phyloP scores from a whole-genome alignment of 352 stramenopile genomes.

The Pythium myriotylum region DNA sequence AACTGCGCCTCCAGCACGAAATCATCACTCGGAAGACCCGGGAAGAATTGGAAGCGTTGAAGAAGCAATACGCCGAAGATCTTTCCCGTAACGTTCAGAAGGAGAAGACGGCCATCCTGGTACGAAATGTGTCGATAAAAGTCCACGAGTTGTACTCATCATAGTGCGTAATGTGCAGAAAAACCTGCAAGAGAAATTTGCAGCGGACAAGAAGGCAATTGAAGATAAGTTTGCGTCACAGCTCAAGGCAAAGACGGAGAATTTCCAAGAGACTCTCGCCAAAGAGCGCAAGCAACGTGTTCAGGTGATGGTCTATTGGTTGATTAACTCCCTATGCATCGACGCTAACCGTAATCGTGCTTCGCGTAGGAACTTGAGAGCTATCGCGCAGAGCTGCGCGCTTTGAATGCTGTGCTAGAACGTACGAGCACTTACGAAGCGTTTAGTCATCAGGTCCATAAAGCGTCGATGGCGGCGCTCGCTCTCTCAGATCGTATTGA shows the following conservation, averaged over 20 bases:
- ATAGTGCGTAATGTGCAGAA: slow-evolving; percentile 22
- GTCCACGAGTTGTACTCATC: not conserved
- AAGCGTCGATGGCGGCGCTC: slow-evolving; percentile 76
- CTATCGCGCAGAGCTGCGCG: slow-evolving; percentile 66
- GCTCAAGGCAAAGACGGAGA: slow-evolving; percentile 52
- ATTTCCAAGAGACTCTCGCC: slow-evolving; percentile 57
- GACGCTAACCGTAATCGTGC: not conserved
- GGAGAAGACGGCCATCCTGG: slow-evolving; percentile 52
- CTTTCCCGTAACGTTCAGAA: slow-evolving; percentile 63
- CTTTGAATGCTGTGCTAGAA: slow-evolving; percentile 69
- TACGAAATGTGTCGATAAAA: slow-evolving; percentile 3
- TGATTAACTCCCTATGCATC: not conserved
- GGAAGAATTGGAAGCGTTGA: slow-evolving; percentile 61
- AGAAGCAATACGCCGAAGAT: slow-evolving; percentile 68
- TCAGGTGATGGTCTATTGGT: slow-evolving; percentile 20
- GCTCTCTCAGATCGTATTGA: slow-evolving; percentile 83
- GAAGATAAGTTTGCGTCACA: slow-evolving; percentile 51
- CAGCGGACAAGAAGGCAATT: slow-evolving; percentile 63
- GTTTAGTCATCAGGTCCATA: slow-evolving; percentile 86
- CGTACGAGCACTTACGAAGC: slow-evolving; percentile 81
- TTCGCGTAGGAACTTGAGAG: slow-evolving; percentile 49
- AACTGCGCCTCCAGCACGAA: slow-evolving; percentile 76
- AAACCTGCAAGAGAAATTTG: slow-evolving; percentile 60
- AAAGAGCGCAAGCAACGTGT: slow-evolving; percentile 69
- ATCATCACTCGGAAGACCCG: slow-evolving; percentile 59